These are phyloP conservation scores for Bolboschoenoplectus hybrid DNA, from an alignment of 202 grass and related monocot genomes.

Conservation along the genomic window DNA sequence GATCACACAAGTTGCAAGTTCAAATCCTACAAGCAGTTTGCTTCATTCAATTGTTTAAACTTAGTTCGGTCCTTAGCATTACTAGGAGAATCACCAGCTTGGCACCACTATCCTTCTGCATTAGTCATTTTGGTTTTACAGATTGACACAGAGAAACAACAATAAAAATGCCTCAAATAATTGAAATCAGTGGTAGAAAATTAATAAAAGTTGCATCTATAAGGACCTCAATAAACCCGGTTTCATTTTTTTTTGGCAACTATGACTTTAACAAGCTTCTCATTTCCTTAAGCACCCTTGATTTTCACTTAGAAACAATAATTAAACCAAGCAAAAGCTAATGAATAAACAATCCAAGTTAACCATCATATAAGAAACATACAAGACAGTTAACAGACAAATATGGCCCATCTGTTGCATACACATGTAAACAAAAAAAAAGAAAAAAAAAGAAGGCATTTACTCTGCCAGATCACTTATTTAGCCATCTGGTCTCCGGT, in stretches of 20 bases:
- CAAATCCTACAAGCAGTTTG: constrained; percentile 3
- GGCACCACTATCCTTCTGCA: background rate
- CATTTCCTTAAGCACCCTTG: background rate
- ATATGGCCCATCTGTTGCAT: background rate
- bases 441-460: background rate
- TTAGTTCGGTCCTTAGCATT: background rate
- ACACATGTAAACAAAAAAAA: no score
- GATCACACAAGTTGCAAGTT: constrained; percentile 8
- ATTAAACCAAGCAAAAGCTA: background rate
- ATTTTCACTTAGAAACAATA: constrained; percentile 3
- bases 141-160: background rate
- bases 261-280: background rate
- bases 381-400: background rate
- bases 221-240: background rate
- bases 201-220: background rate
- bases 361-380: background rate
- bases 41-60: background rate
- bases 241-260: constrained; percentile 4
- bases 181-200: background rate
- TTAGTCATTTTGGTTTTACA: background rate
- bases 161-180: background rate
- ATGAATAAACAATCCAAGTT: background rate
- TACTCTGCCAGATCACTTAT: background rate
- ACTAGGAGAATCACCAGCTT: background rate
- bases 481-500: background rate